Evolutionary conservation across 129 eudicot genomes (phyloP), one percentile per base, ranked within the genome.

Genomic region (Glebionis coronaria): DNA sequence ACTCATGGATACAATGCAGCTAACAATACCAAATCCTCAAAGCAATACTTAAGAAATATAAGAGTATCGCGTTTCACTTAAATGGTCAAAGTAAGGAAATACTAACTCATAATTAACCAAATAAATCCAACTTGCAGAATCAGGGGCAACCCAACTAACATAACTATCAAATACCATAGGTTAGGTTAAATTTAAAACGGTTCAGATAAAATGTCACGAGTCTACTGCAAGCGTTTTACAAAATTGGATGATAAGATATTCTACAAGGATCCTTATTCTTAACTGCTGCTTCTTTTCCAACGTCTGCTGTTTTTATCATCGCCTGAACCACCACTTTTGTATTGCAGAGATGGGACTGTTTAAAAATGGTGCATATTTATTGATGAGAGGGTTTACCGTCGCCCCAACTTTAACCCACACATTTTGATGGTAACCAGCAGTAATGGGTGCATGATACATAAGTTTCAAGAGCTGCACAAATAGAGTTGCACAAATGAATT

Each of bases 381-480:
- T 78, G 47, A 94, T 69, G 8, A 85, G 72, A 2, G 99, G 99
- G 44, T 66, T 74, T 38, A 81, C 85, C 13, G 75, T 65, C 82
- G 82, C 79, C 76, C 90, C 93, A 3, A 94, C 82, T 80, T 75
- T 84, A 0, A 85, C 65, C 99, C 99, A 94, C 58, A 76, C 83
- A 44, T 88, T 86, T 82, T 75, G 99, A 76, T 93, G 99, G 76
- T 93, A 82, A 65, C 95, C 74, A 44, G 90, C 95, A 25, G 94
- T 84, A 5, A 82, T 93, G 1, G 99, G 97, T 31, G 97, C 99
- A 61, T 94, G 85, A 77, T 94, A 94, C 99, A 94, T 94, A 14
- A 94, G 97, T 86, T 94, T 94, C 79, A 94, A 72, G 53, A 94
- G 71, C 99, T 94, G 95, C 56, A 51, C n/a, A 55, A 23, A 69